These are phyloP conservation scores for Penicillium sp. DNA, from an alignment of 2,329 filamentous ascomycete species.

Conservation along the genomic window DNA sequence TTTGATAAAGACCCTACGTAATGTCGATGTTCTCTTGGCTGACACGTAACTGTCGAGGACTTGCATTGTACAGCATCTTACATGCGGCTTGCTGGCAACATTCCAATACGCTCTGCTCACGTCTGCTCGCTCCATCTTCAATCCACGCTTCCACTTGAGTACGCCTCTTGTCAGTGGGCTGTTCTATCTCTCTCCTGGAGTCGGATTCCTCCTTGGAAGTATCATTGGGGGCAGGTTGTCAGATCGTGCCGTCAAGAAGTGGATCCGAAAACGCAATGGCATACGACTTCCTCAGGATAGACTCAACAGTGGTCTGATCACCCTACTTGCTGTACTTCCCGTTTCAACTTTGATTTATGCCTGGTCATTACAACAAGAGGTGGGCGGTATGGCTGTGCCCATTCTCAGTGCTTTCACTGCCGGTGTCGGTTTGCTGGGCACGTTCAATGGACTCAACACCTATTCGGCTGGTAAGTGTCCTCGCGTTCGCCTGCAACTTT, in stretches of 20 bases:
- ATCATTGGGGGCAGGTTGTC: constrained; percentile 65
- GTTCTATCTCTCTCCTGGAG: constrained; percentile 68
- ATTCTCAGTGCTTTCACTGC: constrained; percentile 68
- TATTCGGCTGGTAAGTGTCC: constrained; percentile 44
- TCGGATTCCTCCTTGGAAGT: constrained; percentile 63
- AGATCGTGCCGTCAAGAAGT: constrained; percentile 59
- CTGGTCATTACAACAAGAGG: constrained; percentile 53
- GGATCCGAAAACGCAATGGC: constrained; percentile 54
- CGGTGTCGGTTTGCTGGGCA: constrained; percentile 65
- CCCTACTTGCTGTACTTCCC: constrained; percentile 54
- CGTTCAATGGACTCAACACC: constrained; percentile 68
- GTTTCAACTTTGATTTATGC: constrained; percentile 62
- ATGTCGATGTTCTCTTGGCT: not conserved
- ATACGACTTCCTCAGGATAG: constrained; percentile 63
- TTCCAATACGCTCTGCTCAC: constrained; percentile 67
- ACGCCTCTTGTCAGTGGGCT: constrained; percentile 61
- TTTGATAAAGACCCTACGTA: constrained; percentile 7
- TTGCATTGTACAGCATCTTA: constrained; percentile 22
- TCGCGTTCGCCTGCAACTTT: too few relatives aligned
- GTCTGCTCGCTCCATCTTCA: constrained; percentile 65
- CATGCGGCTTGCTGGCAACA: constrained; percentile 53
- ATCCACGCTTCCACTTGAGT: constrained; percentile 64
- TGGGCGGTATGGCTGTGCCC: constrained; percentile 52
- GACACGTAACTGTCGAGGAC: constrained; percentile 41
- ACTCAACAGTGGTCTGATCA: constrained; percentile 53